A percentile compares a stretch with the other conserved stretches of the same genome.
These are phyloP conservation scores for Psilocybe cyanescens DNA, from an alignment of 768 basidiomycete species.

Conservation along the genomic window DNA sequence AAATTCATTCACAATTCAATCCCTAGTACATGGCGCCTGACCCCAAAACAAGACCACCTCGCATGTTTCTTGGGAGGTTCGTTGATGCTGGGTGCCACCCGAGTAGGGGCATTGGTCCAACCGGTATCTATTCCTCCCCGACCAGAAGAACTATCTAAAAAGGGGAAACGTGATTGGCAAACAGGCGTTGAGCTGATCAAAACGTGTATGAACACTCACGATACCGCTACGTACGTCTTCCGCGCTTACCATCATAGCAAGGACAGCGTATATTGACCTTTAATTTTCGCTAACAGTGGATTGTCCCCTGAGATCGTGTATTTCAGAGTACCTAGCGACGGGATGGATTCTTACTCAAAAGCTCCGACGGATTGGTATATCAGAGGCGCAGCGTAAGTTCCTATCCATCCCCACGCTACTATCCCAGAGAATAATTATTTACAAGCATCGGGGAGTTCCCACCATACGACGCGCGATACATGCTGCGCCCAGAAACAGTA, in stretches of 20 bases:
- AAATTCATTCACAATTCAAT: neutral
- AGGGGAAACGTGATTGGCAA: constrained; percentile 78
- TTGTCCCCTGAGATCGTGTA: constrained; percentile 90
- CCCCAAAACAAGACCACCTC: constrained; percentile 93
- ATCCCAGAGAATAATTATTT: neutral
- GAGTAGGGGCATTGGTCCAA: constrained; percentile 53
- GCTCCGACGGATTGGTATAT: constrained; percentile 86
- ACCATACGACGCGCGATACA: constrained; percentile 89
- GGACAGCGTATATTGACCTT: neutral
- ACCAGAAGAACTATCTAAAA: constrained; percentile 59
- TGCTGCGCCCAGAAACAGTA: constrained; percentile 92
- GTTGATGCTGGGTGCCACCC: constrained; percentile 87
- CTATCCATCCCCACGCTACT: neutral
- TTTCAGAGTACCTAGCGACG: constrained; percentile 71
- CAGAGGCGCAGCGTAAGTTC: constrained; percentile 68
- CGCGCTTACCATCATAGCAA: neutral
- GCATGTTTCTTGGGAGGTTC: constrained; percentile 95
- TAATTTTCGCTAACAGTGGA: constrained; percentile 50
- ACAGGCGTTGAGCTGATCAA: constrained; percentile 81
- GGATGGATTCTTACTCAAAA: constrained; percentile 43
- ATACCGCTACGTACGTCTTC: constrained; percentile 74
- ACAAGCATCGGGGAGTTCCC: constrained; percentile 41
- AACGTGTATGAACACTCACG: constrained; percentile 87
- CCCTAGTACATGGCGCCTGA: constrained; percentile 68
- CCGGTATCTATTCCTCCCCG: constrained; percentile 72